A percentile compares a stretch with the other conserved stretches of the same genome.
These are phyloP conservation scores for Coemansia asiatica DNA, from an alignment of 192 early-diverging fungal genomes.

Conservation along the genomic window DNA sequence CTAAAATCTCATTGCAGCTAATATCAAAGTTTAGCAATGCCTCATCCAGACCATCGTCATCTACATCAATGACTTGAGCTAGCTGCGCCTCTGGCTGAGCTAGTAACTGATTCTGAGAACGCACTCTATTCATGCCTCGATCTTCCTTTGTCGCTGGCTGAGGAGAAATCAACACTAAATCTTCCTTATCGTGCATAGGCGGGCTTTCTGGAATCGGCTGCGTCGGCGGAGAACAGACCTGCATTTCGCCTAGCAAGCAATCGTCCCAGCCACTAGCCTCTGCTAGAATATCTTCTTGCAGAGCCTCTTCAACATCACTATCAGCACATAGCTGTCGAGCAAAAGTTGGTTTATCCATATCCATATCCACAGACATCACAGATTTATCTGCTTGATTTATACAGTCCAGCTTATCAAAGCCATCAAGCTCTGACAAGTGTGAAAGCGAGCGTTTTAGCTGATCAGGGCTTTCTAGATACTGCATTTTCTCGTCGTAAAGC, in stretches of 20 bases:
- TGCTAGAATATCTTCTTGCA: background rate
- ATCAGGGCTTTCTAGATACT: background rate
- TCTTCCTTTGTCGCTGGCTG: background rate
- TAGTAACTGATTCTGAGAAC: background rate
- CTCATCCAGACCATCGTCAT: conserved; percentile 10
- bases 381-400: background rate
- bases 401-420: background rate
- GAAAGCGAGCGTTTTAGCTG: background rate
- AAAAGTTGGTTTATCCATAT: background rate
- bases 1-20: conserved; percentile 23
- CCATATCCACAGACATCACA: background rate
- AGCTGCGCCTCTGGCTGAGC: background rate
- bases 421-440: background rate
- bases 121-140: background rate
- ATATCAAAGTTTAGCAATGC: conserved; percentile 30
- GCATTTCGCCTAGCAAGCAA: conserved; percentile 24
- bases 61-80: conserved; percentile 20
- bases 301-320: conserved; percentile 12
- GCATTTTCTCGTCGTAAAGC: conserved; percentile 35
- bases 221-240: conserved; percentile 25
- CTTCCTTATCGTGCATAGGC: background rate
- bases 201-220: conserved; percentile 18
- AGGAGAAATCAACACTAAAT: background rate
- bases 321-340: conserved; percentile 13
- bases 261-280: conserved; percentile 15